phyloP scores from a whole-genome alignment of 2,329 filamentous ascomycete species.

The Ophiostoma quercus region DNA sequence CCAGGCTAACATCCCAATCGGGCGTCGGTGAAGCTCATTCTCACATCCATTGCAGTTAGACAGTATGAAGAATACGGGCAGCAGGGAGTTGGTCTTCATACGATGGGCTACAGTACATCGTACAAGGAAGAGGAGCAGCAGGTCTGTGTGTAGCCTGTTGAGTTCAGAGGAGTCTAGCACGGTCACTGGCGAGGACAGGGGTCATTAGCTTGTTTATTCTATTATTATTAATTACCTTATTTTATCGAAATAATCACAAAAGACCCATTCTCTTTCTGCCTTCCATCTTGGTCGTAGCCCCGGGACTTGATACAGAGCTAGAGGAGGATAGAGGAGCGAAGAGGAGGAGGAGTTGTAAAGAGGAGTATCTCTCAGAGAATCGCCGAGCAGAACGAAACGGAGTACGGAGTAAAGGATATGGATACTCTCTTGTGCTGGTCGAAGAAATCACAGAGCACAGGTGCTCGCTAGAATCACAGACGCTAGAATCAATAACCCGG shows the following conservation, averaged over 20 bases:
- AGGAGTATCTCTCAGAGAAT: background rate
- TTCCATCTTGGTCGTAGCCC: constrained; percentile 22
- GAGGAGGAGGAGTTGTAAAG: background rate
- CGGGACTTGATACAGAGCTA: constrained; percentile 19
- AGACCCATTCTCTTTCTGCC: constrained; percentile 14
- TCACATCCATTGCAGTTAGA: background rate
- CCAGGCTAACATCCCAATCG: constrained; percentile 15
- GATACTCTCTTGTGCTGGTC: background rate
- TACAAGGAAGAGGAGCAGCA: background rate
- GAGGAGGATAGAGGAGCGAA: background rate
- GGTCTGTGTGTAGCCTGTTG: constrained; percentile 1
- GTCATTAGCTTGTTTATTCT: background rate
- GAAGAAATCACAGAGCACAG: too few relatives aligned
- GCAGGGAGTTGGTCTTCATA: background rate
- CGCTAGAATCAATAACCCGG: background rate
- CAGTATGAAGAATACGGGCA: constrained; percentile 2
- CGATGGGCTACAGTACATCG: background rate
- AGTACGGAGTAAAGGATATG: constrained; percentile 3
- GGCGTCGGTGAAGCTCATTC: constrained; percentile 24
- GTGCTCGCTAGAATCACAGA: too few relatives aligned
- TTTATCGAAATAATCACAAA: background rate
- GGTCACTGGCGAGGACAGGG: constrained; percentile 2
- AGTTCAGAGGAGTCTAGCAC: background rate
- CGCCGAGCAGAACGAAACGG: background rate
- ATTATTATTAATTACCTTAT: background rate